Evolutionary conservation across 805 yeast genomes (phyloP).

Genomic region (Ogataea paraovalis): DNA sequence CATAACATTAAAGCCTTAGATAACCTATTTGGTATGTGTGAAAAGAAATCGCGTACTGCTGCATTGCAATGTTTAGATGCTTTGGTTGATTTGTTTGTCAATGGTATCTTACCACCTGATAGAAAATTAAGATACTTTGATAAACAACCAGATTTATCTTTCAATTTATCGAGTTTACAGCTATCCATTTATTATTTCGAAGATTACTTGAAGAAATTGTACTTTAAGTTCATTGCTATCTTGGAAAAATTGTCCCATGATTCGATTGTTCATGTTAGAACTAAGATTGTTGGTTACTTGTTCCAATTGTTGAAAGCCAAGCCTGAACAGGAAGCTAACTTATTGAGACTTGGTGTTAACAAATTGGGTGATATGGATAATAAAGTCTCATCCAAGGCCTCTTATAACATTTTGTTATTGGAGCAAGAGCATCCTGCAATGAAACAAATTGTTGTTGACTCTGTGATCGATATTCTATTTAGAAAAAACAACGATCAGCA

Average conservation of each 20-base stretch:
- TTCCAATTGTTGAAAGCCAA: conserved; percentile 77
- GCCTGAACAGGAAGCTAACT: conserved; percentile 95
- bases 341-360: conserved; percentile 84
- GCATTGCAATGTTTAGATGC: conserved; percentile 89
- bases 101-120: conserved; percentile 83
- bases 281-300: conserved; percentile 69
- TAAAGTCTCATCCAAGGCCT: conserved; percentile 84
- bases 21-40: conserved; percentile 70
- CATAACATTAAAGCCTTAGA: conserved; percentile 85
- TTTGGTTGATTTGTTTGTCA: conserved; percentile 78
- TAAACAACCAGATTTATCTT: conserved; percentile 54
- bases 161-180: conserved; percentile 45
- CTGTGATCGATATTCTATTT: conserved; percentile 77
- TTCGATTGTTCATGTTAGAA: conserved; percentile 82
- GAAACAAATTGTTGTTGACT: conserved; percentile 76
- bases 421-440: conserved; percentile 95
- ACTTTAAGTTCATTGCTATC: conserved; percentile 69
- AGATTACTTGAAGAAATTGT: conserved; percentile 76
- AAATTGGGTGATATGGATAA: conserved; percentile 92
- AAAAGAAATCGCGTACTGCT: conserved; percentile 89
- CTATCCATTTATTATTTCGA: conserved; percentile 81
- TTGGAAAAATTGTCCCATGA: conserved; percentile 85
- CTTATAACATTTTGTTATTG: conserved; percentile 71
- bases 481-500: conserved; percentile 77
- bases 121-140: conserved; percentile 78